These are phyloP conservation scores for Phytophthora pluvialis DNA, from an alignment of 352 stramenopile species.

Conservation along the genomic window DNA sequence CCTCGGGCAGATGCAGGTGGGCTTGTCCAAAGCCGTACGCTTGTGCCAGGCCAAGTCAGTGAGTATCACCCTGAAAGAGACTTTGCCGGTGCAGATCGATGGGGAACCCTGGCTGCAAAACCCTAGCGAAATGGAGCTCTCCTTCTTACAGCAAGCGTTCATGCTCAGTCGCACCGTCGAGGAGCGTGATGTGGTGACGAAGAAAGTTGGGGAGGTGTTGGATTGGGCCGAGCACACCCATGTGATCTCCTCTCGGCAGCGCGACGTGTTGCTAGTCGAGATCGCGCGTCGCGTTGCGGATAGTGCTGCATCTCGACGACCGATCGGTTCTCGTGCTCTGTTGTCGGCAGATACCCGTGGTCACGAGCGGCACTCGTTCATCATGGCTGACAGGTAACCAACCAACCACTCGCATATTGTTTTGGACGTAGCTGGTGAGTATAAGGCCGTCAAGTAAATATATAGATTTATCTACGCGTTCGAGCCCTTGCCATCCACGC, in stretches of 20 bases:
- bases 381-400: conserved; percentile 31
- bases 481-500: neutral
- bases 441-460: conserved; percentile 22
- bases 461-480: conserved; percentile 20
- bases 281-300: conserved; percentile 74
- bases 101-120: conserved; percentile 95
- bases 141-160: conserved; percentile 83
- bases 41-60: conserved; percentile 77
- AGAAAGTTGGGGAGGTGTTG: conserved; percentile 82
- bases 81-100: conserved; percentile 92
- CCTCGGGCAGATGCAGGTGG: conserved; percentile 94
- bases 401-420: neutral
- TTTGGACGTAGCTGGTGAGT: neutral
- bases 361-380: conserved; percentile 33
- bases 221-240: conserved; percentile 82
- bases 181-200: conserved; percentile 80
- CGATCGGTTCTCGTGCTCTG: conserved; percentile 23
- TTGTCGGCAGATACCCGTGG: conserved; percentile 23
- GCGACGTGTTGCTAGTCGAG: conserved; percentile 73
- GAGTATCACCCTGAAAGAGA: conserved; percentile 65
- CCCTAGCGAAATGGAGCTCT: conserved; percentile 81
- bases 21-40: conserved; percentile 79
- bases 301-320: conserved; percentile 30
- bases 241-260: conserved; percentile 73
- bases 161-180: conserved; percentile 83